Base-by-base conservation (phyloP, 192 early-diverging fungal species). In the Backusella westeae region DNA sequence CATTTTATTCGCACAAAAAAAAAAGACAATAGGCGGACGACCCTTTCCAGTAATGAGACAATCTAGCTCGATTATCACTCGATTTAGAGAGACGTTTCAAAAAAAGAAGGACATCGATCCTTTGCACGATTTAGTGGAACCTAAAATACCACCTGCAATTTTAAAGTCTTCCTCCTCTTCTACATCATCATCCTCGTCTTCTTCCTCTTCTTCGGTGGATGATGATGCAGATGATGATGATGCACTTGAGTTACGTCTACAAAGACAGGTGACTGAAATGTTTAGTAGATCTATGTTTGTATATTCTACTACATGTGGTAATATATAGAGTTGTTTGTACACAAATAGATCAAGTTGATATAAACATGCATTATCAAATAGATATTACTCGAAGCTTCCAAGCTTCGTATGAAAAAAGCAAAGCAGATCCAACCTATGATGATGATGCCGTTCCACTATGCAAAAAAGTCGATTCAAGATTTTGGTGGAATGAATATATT, bases 401-500 rank as follows among this genome's bases (percentile, higher is more conserved):
- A 34, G 75, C 71, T 19, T 77, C 84, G 32, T 65, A 70, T 69
- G 80, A 74, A n/a, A 76, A 74, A 26, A 85, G 49, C 72, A 81
- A 67, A 78, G 81, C 17, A 3, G 69, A 72, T 34, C 10, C 71
- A 52, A 68, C 80, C 9, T 52, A 39, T 29, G 29, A 41, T 4
- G 41, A 41, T 69, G 26, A 15, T 63, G 35, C 15, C 35, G 10
- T 39, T 46, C 67, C 68, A 10, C 41, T 74, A 23, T 44, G 71
- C n/a, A 74, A 34, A 70, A 34, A 80, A 72, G 77, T 83, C 0
- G 85, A 88, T 39, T 38, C 70, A 10, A 74, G 84, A 10, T 90
- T 90, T 67, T 90, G 88, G 88, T 90, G 89, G 89, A 90, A 90
- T 78, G 85, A 90, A 66, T 75, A 85, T 35, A 34, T 90, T 35